Base-by-base conservation (phyloP, 306 rosid genomes). In the Prinsepia uniflora region DNA sequence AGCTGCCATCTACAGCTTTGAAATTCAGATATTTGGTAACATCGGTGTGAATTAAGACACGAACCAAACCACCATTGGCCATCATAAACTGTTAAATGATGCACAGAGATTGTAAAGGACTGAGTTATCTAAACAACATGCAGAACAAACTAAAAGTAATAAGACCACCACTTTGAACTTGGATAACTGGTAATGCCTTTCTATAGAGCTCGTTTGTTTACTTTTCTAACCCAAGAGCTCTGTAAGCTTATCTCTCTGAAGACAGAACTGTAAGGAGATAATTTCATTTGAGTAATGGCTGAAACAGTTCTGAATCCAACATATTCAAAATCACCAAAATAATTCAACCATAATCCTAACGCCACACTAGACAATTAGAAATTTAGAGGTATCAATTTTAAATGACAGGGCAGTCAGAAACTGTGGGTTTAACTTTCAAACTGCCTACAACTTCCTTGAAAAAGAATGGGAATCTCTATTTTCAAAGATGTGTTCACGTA, bases 1-100 rank as follows among this genome's bases (percentile, higher is more conserved):
- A 87, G 79, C 94, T 86, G 55, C 96, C 96, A 79, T 90, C 91
- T 46, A 87, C 96, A 46, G 91, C 96, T 74, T 90, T 90, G 56
- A 90, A 90, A 76, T 84, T 83, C 47, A 90, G 80, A 67, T 90
- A 90, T 80, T 87, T 90, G 0, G 96, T 87, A 50, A 90, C 96
- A 75, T 87, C 87, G 4, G 96, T 90, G 85, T 87, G 96, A 71
- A 90, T 90, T 67, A 90, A 87, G 77, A 87, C 91, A 2, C 93
- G 91, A 55, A 90, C 91, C 79, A 90, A 81, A 45, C 75, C 81
- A 44, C 91, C 96, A 72, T 90, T 90, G 48, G 93, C 96, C 96
- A 90, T 90, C 93, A 87, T 90, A 83, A 90, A 90, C 96, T 90
- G 64, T 62, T 65, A 73, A 18, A 41, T 41, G 18, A 70, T 44